These are phyloP conservation scores for Wickerhamomyces rabaulensis DNA, from an alignment of 805 yeast species.

Conservation along the genomic window DNA sequence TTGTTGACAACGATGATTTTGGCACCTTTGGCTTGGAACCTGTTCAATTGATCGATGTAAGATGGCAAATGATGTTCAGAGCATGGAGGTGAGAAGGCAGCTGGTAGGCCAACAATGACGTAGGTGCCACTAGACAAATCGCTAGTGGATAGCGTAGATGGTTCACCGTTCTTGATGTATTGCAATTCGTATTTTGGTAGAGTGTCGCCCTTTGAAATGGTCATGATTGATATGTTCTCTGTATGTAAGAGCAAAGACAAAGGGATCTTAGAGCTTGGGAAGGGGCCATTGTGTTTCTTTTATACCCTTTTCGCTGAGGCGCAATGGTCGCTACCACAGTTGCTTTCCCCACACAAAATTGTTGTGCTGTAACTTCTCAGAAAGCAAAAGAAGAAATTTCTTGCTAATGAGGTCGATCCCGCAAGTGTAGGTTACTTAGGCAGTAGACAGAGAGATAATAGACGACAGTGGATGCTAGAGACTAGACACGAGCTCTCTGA, in stretches of 20 bases:
- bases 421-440: too few relatives aligned
- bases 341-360: neutral
- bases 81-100: constrained; percentile 85
- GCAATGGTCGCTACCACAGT: neutral
- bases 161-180: constrained; percentile 25
- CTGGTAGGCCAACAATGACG: constrained; percentile 72
- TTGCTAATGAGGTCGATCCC: too few relatives aligned
- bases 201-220: constrained; percentile 2
- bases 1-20: constrained; percentile 56
- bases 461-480: too few relatives aligned
- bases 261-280: too few relatives aligned
- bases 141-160: constrained; percentile 23
- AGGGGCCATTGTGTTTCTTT: too few relatives aligned
- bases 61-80: constrained; percentile 66
- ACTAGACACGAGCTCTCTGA: too few relatives aligned
- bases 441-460: too few relatives aligned
- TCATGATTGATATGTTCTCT: neutral
- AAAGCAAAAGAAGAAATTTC: too few relatives aligned
- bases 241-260: too few relatives aligned
- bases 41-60: constrained; percentile 30
- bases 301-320: neutral
- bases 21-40: constrained; percentile 50
- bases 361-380: too few relatives aligned
- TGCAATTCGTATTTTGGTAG: constrained; percentile 23
- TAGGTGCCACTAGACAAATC: constrained; percentile 23